Evolutionary conservation across 2,329 filamentous ascomycete genomes (phyloP).

Genomic region (Pseudophaeomoniella oleicola): DNA sequence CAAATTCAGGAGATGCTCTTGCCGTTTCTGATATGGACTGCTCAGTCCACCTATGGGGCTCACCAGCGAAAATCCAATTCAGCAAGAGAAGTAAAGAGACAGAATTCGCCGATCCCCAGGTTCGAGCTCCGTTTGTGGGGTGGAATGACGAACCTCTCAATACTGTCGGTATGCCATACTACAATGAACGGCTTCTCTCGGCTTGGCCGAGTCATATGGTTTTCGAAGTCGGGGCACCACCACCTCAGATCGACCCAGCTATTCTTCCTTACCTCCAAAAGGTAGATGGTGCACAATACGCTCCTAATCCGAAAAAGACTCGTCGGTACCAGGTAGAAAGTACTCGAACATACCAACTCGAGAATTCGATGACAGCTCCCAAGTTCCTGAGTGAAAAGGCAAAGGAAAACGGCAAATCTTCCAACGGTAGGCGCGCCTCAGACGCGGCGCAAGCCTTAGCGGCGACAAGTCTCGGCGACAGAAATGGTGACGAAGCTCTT

Average conservation of each 20-base stretch:
- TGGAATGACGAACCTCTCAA: conserved; percentile 71
- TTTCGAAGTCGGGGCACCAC: conserved; percentile 74
- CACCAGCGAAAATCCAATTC: conserved; percentile 71
- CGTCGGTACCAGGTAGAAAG: conserved; percentile 74
- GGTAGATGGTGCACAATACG: conserved; percentile 63
- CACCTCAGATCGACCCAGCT: conserved; percentile 56
- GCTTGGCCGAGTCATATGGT: conserved; percentile 76
- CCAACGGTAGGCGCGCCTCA: conserved; percentile 21
- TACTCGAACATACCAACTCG: conserved; percentile 50
- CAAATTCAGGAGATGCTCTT: conserved; percentile 74
- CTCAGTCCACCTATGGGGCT: conserved; percentile 76
- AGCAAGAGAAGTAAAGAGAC: conserved; percentile 65
- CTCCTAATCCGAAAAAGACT: conserved; percentile 57
- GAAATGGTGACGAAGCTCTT: conserved; percentile 61
- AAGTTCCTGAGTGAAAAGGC: conserved; percentile 94
- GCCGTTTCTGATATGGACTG: conserved; percentile 67
- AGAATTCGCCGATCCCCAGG: conserved; percentile 60
- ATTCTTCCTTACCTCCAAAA: conserved; percentile 55
- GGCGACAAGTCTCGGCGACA: conserved; percentile 49
- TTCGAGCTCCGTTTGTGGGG: conserved; percentile 46
- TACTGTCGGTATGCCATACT: conserved; percentile 81
- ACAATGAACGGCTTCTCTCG: conserved; percentile 74
- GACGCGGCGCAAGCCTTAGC: conserved; percentile 53
- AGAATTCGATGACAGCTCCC: conserved; percentile 54
- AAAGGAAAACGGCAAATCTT: conserved; percentile 39